phyloP scores from a whole-genome alignment of 176 grass and related monocot genomes.

The barley (Hordeum vulgare) region DNA sequence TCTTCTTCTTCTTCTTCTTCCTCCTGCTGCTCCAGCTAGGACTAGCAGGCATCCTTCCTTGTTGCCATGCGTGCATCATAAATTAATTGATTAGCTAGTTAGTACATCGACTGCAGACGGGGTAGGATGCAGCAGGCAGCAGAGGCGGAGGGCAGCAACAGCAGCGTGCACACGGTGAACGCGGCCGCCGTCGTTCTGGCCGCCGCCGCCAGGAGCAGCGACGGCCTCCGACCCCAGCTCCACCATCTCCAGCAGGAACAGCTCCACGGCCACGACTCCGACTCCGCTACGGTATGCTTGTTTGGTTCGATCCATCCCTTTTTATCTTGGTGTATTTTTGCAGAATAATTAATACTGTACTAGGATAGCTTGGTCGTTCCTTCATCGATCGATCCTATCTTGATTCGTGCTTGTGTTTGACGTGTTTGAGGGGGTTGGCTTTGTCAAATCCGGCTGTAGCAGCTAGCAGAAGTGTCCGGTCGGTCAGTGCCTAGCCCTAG shows the following conservation, averaged over 20 bases:
- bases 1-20: neutral
- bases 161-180: conserved; percentile 45
- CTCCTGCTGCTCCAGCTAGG: neutral
- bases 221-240: neutral
- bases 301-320: neutral
- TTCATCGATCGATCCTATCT: no score
- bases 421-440: no score
- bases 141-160: neutral
- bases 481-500: no score
- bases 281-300: neutral
- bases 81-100: neutral
- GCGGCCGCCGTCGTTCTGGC: conserved; percentile 58
- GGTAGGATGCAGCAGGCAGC: neutral
- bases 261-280: neutral
- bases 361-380: no score
- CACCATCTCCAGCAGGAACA: neutral
- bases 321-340: no score
- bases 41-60: neutral
- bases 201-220: conserved; percentile 23
- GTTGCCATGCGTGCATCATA: neutral
- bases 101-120: no score
- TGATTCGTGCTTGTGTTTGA: no score
- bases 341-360: no score
- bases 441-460: no score
- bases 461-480: no score